Percentiles rank a stretch among this genome's conserved stretches.
These are phyloP conservation scores for Colletotrichum shisoi DNA, from an alignment of 2,329 filamentous ascomycete genomes.

Conservation along the genomic window DNA sequence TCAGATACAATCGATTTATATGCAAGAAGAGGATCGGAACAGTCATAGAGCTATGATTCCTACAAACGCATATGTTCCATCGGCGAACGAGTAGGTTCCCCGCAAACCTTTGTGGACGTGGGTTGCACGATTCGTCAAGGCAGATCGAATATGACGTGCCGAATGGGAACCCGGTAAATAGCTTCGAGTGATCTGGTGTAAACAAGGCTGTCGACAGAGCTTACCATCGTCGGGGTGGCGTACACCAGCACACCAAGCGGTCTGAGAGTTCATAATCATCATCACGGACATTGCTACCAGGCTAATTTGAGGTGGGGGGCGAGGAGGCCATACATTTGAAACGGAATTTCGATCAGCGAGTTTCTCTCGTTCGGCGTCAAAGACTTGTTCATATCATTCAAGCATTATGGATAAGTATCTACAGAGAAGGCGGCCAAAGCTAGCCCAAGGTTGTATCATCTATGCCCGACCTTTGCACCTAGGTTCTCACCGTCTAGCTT, in stretches of 20 bases:
- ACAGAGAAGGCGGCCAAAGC: slow-evolving; percentile 27
- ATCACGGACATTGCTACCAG: neutral
- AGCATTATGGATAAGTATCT: slow-evolving; percentile 26
- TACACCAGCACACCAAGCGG: neutral
- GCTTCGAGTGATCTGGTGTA: neutral
- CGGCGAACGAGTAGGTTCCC: neutral
- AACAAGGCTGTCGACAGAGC: neutral
- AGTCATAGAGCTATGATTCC: neutral
- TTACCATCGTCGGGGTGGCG: neutral
- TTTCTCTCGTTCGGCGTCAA: neutral
- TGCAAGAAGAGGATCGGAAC: neutral
- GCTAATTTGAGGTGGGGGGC: neutral
- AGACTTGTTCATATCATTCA: slow-evolving; percentile 16
- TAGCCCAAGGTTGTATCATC: neutral
- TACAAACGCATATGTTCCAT: neutral
- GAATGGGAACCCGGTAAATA: neutral
- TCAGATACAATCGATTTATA: neutral
- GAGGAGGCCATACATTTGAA: neutral
- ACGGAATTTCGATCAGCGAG: neutral
- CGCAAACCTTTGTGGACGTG: neutral
- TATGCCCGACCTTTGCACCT: neutral
- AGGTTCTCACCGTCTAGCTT: neutral
- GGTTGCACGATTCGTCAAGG: neutral
- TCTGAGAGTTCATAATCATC: neutral
- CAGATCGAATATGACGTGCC: neutral